Evolutionary conservation across 345 rosid species (phyloP).

Genomic region (Heritiera littoralis): DNA sequence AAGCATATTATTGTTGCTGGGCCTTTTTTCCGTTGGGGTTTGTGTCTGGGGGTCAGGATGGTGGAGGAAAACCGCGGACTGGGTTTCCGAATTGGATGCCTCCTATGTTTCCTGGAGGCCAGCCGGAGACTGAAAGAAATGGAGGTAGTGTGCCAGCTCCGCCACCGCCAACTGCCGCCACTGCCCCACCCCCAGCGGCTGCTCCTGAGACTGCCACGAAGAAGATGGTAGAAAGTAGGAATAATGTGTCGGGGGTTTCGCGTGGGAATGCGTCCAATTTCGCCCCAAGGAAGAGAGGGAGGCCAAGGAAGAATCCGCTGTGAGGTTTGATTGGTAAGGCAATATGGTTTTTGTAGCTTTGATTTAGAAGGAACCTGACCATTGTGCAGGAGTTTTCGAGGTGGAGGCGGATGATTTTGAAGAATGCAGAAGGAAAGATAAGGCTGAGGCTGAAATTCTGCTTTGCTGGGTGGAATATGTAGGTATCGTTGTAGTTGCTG

Average conservation of each 20-base stretch:
- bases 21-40: slow-evolving; percentile 80
- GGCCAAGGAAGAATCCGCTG: slow-evolving; percentile 65
- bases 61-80: slow-evolving; percentile 20
- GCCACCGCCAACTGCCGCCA: slow-evolving; percentile 9
- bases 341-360: background rate
- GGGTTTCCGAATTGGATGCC: slow-evolving; percentile 66
- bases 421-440: background rate
- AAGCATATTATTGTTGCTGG: slow-evolving; percentile 85
- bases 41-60: slow-evolving; percentile 32
- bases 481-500: slow-evolving; percentile 18
- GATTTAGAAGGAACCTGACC: background rate
- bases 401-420: background rate
- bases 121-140: background rate
- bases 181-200: background rate
- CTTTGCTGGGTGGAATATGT: slow-evolving; percentile 13
- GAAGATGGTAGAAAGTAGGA: slow-evolving; percentile 17
- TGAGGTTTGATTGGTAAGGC: background rate
- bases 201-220: background rate
- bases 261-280: slow-evolving; percentile 24
- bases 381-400: background rate
- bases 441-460: background rate
- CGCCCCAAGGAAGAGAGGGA: slow-evolving; percentile 63
- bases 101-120: slow-evolving; percentile 27
- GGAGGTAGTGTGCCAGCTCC: slow-evolving; percentile 14
- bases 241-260: slow-evolving; percentile 16